Conservation (phyloP, 1,139 yeast species). For the Arxiozyma telluris region DNA sequence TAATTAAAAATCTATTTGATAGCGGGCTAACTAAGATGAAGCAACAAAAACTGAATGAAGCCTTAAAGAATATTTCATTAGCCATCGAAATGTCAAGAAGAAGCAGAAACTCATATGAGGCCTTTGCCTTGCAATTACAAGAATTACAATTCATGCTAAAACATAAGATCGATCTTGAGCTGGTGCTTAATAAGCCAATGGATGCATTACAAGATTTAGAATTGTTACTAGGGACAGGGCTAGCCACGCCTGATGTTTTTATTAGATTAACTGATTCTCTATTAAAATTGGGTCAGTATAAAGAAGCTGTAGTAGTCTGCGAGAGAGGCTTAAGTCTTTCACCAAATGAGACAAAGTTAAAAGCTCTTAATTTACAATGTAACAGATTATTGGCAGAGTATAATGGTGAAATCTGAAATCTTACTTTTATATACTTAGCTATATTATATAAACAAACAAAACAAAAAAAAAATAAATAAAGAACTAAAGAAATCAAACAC, state of each 20-base stretch:
- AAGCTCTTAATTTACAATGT: conserved; percentile 23
- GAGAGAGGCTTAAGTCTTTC: conserved; percentile 68
- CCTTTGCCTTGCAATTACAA: conserved; percentile 69
- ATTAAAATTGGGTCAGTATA: conserved; percentile 57
- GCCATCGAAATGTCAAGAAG: conserved; percentile 71
- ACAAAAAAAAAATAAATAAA: no score
- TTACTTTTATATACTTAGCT: no score
- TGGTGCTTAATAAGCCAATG: conserved; percentile 53
- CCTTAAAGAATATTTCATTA: conserved; percentile 60
- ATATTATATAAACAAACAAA: not conserved
- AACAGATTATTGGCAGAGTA: conserved; percentile 24
- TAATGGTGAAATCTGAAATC: conserved; percentile 24
- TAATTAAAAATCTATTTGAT: conserved; percentile 67
- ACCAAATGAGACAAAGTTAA: conserved; percentile 44
- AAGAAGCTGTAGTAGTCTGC: conserved; percentile 64
- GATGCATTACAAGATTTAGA: conserved; percentile 81
- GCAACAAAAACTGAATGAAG: conserved; percentile 55
- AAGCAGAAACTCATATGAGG: conserved; percentile 78
- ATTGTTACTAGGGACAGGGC: conserved; percentile 56
- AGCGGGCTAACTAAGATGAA: conserved; percentile 60
- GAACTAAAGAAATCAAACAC: no score
- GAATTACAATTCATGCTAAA: conserved; percentile 66
- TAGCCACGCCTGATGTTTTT: conserved; percentile 64
- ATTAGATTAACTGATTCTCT: conserved; percentile 74
- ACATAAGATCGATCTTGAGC: conserved; percentile 76